Base-by-base conservation (phyloP, 192 early-diverging fungal genomes). In the Backusella morwellensis region DNA sequence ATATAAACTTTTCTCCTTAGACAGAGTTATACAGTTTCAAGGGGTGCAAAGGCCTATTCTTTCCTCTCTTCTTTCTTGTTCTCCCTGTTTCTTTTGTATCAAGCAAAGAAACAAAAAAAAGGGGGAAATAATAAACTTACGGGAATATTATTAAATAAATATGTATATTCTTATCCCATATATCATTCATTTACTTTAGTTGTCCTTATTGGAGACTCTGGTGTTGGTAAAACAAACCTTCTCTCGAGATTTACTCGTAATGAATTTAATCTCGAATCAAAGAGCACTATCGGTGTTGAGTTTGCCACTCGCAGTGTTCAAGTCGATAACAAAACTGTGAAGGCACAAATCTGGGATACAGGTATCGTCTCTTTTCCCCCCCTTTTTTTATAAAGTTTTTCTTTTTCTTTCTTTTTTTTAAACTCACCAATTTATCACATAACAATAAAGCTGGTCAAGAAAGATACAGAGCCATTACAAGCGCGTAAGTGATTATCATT, bases 281-380 rank as follows among this genome's bases (percentile, higher is more conserved):
- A 97, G 85, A 97, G 97, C n/a, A 99, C 97, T 72, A 99, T 99
- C 82, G 97, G 97, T 77, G 96, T 99, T 47, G 97, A 99, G 82
- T 99, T 98, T 85, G 96, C 95, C 47, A 98, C 96, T 36, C 88
- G 96, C 74, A 93, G 90, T 87, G 95, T 99, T 75, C 93, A 97
- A 82, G 95, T 99, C 35, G 96, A 99, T 78, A 86, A 89, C 75
- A 99, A 99, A 86, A 97, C 93, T 15, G 95, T 99, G 84, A 99
- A 98, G 86, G 95, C 96, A 54, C 97, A 99, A 83, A 97, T 99
- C 84, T 99, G 97, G 97, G 97, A 99, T 86, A 99, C 97, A 72
- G 97, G 95, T 87, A 82, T 79, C 80, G 69, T 41, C 17, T 67
- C 6, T 40, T 5, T 14, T 44, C 3, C 0, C 4, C 42, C 6